Percentiles rank a stretch among this genome's conserved stretches.
These are phyloP conservation scores for Aureobasidium subglaciale DNA, from an alignment of 2,329 filamentous ascomycete genomes.

Conservation along the genomic window DNA sequence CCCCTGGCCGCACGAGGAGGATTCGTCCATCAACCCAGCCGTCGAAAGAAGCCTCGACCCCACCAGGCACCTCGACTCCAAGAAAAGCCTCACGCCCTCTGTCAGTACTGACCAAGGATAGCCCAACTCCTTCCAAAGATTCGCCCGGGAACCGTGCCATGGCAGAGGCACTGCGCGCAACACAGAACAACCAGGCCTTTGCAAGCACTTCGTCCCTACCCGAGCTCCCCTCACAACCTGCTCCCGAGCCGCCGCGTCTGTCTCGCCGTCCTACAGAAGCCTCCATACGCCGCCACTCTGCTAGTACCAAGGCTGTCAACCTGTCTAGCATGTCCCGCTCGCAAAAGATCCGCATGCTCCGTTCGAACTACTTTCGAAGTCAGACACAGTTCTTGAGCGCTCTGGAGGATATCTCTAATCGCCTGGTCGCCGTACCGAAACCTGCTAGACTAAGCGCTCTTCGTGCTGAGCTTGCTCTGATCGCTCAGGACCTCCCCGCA, in stretches of 20 bases:
- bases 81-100: constrained; percentile 4
- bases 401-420: constrained; percentile 75
- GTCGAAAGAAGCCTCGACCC: neutral
- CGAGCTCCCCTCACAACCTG: constrained; percentile 20
- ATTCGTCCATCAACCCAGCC: constrained; percentile 29
- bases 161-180: constrained; percentile 25
- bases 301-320: constrained; percentile 46
- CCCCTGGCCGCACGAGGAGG: constrained; percentile 37
- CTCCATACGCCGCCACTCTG: constrained; percentile 49
- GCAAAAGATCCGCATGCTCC: constrained; percentile 65
- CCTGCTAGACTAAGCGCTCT: constrained; percentile 73
- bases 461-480: constrained; percentile 71
- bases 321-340: constrained; percentile 55
- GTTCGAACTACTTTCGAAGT: constrained; percentile 76
- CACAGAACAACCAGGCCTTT: constrained; percentile 24
- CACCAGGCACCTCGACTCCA: neutral
- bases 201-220: constrained; percentile 29
- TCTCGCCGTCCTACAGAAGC: constrained; percentile 30
- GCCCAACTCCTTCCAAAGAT: neutral
- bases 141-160: neutral
- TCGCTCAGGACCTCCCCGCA: constrained; percentile 72
- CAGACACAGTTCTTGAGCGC: constrained; percentile 75
- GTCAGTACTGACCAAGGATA: neutral
- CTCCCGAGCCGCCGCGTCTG: constrained; percentile 15
- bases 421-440: constrained; percentile 76